Evolutionary conservation across 2,329 filamentous ascomycete species (phyloP), one percentile per base, ranked within the genome.

Genomic region (Coniella lustricola): DNA sequence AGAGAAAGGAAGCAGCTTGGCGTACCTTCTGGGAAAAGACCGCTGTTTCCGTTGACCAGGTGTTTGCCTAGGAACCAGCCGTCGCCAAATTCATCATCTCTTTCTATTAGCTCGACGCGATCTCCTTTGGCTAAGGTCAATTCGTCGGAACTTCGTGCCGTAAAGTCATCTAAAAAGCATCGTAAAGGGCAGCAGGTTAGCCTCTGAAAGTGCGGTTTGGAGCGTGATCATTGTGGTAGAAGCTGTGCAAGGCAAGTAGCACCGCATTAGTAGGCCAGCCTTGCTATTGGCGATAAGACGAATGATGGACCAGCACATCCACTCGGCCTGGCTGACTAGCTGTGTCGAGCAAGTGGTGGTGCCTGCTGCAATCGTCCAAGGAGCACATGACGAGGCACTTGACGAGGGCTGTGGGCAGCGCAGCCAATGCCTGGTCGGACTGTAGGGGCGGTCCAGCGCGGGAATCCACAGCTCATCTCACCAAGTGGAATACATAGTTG

Each of bases 71-170:
- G 65, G 63, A 87, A 94, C 87, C 86, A 90, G 46, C 88, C 87
- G 66, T 94, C 87, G 53, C 86, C 86, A 64, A 93, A 94, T 64
- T 93, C 87, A 64, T 93, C 87, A 64, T 93, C 87, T 60, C 87
- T 79, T 68, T 93, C 87, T 55, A 91, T 80, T 54, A 94, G 71
- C 69, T 91, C 85, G 53, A 94, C 84, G 55, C 85, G 81, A 60
- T 93, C 87, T 58, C 87, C 90, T 62, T 94, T 94, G 48, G 81
- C 74, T 56, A 98, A 75, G 58, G 82, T 94, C 62, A 98, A 76
- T 74, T 98, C 93, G 69, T 98, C 93, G 50, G 87, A 85, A 66
- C 90, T 94, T 57, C 93, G 83, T 50, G 91, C 90, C 58, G 83
- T 74, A 66, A 98, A 97, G 68, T 96, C 90, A 69, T 98, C 89